These are phyloP conservation scores for Daldinia caldariorum DNA, from an alignment of 495 filamentous ascomycete genomes.

Conservation along the genomic window DNA sequence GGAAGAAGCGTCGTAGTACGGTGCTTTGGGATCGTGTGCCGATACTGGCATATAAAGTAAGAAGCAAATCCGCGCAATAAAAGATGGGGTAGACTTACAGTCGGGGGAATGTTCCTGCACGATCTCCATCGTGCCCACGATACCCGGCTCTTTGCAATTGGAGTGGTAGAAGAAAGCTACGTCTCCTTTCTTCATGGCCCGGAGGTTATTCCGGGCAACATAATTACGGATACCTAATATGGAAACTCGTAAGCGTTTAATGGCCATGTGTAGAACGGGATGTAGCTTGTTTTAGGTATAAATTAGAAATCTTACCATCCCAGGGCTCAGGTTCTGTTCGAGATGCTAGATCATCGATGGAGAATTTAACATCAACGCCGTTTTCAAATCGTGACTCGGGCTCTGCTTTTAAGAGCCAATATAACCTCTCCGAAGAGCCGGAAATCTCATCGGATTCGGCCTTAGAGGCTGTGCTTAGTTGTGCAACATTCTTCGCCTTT, in stretches of 20 bases:
- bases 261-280: constrained; percentile 15
- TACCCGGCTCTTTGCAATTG: constrained; percentile 90
- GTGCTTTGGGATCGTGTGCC: constrained; percentile 78
- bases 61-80: constrained; percentile 17
- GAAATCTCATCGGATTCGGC: constrained; percentile 16
- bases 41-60: constrained; percentile 64
- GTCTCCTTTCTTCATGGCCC: constrained; percentile 90
- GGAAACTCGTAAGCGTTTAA: constrained; percentile 32
- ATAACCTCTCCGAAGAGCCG: constrained; percentile 55
- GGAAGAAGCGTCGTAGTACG: constrained; percentile 84
- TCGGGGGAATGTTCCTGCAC: constrained; percentile 83
- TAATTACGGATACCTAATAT: constrained; percentile 60
- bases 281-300: background rate
- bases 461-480: constrained; percentile 17
- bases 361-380: constrained; percentile 88
- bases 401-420: constrained; percentile 97
- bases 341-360: constrained; percentile 86
- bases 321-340: constrained; percentile 81
- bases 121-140: constrained; percentile 94
- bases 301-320: constrained; percentile 70
- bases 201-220: constrained; percentile 83
- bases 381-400: constrained; percentile 87
- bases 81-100: constrained; percentile 59
- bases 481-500: constrained; percentile 17
- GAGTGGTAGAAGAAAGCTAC: constrained; percentile 97